Base-by-base conservation (phyloP, 495 filamentous ascomycete species). In the Podospora conica region DNA sequence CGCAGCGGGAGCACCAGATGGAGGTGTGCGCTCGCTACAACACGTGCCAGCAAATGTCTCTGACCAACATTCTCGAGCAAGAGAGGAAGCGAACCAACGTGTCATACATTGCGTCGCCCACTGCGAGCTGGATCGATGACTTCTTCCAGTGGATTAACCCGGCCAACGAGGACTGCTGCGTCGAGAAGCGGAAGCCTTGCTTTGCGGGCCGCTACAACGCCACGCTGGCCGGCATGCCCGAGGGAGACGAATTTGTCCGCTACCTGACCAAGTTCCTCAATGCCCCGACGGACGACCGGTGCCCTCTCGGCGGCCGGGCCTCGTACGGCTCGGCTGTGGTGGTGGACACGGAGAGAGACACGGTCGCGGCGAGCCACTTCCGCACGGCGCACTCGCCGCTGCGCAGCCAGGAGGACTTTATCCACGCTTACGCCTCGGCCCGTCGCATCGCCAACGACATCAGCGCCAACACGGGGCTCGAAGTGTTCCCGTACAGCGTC, bases 81-180 rank as follows among this genome's bases (percentile, higher is more conserved):
- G 95, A 98, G 78, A 86, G 94, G 4, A 98, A 96, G 77, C 85
- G 96, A 18, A 83, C 92, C 0, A 84, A 94, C n/a, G 83, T 92
- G 5, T 97, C 93, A 3, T 97, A 96, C 76, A 90, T 98, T 66
- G 81, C 91, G n/a, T 88, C 92, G n/a, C 87, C 93, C 1, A 87
- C 93, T 6, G 95, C 95, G 21, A 96, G 91, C 74, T 98, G 95
- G 95, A 82, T 98, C 28, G 95, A 98, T 74, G 95, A 98, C 72
- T 97, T 91, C 76, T 91, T 98, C 77, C 86, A 90, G 67, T 98
- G 96, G 96, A 81, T 98, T 15, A 95, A 97, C 69, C 96, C 96
- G 0, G 80, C 82, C 15, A 88, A 93, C 63, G 87, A 91, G 58
- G 80, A 84, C 55, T 98, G 96, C 78, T 98, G 96, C 71, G 79